Evolutionary conservation across 2,329 filamentous ascomycete genomes (phyloP).

Genomic region (Neophaeococcomyces aloes): DNA sequence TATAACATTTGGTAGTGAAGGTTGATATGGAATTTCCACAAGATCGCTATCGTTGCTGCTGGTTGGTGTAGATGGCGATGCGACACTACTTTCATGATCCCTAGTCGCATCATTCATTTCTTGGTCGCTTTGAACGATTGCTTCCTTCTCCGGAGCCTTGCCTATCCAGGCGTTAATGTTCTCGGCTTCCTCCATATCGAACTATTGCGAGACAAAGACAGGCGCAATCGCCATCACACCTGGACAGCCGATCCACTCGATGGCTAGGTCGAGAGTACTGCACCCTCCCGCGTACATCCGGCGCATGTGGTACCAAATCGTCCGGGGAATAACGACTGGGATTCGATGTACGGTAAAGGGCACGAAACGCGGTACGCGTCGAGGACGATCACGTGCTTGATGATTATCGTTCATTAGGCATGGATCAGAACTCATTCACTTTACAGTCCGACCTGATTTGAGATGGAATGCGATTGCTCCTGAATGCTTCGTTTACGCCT

Average conservation of each 20-base stretch:
- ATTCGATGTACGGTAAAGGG: too few relatives aligned
- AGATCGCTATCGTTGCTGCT: constrained; percentile 4
- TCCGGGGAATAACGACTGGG: too few relatives aligned
- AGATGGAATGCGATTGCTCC: not conserved
- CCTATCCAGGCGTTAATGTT: constrained; percentile 16
- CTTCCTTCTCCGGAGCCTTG: constrained; percentile 12
- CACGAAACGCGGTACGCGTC: not conserved
- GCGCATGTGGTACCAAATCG: too few relatives aligned
- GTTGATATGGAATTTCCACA: constrained; percentile 11
- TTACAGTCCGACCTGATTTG: too few relatives aligned
- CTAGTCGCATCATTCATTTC: not conserved
- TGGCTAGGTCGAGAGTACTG: too few relatives aligned
- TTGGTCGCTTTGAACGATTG: not conserved
- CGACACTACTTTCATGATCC: not conserved
- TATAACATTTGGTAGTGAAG: not conserved
- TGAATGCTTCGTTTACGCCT: constrained; percentile 9
- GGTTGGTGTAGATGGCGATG: not conserved
- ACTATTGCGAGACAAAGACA: not conserved
- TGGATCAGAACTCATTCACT: too few relatives aligned
- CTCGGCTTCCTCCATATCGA: constrained; percentile 8
- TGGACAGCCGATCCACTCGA: too few relatives aligned
- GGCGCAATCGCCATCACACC: too few relatives aligned
- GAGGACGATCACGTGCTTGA: not conserved
- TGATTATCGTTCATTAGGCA: too few relatives aligned
- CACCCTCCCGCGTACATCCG: too few relatives aligned